phyloP scores from a whole-genome alignment of 2,329 filamentous ascomycete genomes.

The Aspergillus quadricinctus region DNA sequence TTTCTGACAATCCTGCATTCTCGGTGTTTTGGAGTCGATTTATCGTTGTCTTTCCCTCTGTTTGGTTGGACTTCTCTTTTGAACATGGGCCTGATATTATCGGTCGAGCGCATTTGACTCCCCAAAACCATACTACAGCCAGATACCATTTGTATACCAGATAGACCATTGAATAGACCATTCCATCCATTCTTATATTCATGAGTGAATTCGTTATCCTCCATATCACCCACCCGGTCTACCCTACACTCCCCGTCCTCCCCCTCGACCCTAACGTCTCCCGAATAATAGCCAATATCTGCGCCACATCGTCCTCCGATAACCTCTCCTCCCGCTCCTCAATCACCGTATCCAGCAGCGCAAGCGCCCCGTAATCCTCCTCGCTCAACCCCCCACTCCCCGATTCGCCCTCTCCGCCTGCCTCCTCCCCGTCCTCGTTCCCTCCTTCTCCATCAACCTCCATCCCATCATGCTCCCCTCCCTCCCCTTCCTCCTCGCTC shows the following conservation, averaged over 20 bases:
- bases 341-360: constrained; percentile 38
- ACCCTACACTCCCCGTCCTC: not conserved
- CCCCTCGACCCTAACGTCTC: constrained; percentile 24
- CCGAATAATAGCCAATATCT: constrained; percentile 34
- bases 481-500: constrained; percentile 10
- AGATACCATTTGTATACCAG: not conserved
- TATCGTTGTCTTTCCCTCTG: not conserved
- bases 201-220: too few species aligned
- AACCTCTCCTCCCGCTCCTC: constrained; percentile 42
- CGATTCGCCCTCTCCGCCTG: not conserved
- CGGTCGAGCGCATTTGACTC: not conserved
- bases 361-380: constrained; percentile 33
- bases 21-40: not conserved
- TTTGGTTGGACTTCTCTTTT: not conserved
- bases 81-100: not conserved
- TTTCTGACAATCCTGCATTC: not conserved
- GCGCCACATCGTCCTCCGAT: constrained; percentile 32
- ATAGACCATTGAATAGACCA: not conserved
- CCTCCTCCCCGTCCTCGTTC: constrained; percentile 13
- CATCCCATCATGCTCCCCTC: constrained; percentile 1
- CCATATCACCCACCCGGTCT: not conserved
- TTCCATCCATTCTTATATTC: not conserved
- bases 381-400: constrained; percentile 23
- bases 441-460: constrained; percentile 6
- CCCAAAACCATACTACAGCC: not conserved